phyloP scores from a whole-genome alignment of 2,329 filamentous ascomycete species.

The Beauveria medogensis region DNA sequence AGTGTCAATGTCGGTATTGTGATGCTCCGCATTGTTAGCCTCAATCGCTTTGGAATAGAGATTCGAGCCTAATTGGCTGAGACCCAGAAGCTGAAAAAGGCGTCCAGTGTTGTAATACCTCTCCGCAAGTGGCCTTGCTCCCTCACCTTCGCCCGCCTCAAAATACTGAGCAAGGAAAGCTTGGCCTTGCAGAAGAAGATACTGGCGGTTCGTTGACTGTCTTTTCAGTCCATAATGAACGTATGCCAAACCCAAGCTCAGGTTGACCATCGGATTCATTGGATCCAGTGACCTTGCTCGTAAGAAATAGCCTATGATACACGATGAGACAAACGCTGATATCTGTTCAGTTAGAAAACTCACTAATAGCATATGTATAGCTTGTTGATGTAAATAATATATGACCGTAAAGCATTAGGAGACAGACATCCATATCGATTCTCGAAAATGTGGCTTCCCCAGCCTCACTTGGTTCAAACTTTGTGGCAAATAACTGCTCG shows the following conservation, averaged over 20 bases:
- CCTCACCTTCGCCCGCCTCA: constrained; percentile 10
- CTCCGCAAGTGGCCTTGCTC: constrained; percentile 20
- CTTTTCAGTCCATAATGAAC: constrained; percentile 85
- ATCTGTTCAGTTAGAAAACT: constrained; percentile 16
- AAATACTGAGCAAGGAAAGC: constrained; percentile 56
- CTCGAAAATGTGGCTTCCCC: not conserved
- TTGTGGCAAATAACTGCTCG: constrained; percentile 15
- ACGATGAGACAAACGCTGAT: not conserved
- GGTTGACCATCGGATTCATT: constrained; percentile 66
- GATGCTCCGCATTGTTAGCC: constrained; percentile 1
- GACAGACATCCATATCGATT: constrained; percentile 59
- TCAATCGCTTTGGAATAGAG: constrained; percentile 50
- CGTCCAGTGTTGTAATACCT: constrained; percentile 32
- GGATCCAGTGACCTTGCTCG: constrained; percentile 68
- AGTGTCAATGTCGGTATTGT: constrained; percentile 19
- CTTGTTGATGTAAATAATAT: constrained; percentile 78
- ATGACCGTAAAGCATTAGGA: constrained; percentile 85
- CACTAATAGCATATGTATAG: constrained; percentile 74
- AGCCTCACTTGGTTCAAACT: constrained; percentile 16
- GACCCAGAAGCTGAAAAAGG: constrained; percentile 29
- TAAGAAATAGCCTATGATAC: constrained; percentile 64
- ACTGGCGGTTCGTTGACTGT: constrained; percentile 83
- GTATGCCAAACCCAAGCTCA: constrained; percentile 77
- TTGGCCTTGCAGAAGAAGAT: constrained; percentile 76
- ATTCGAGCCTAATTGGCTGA: constrained; percentile 52